Base-by-base conservation (phyloP, 345 rosid species). In the Ricinus communis region DNA sequence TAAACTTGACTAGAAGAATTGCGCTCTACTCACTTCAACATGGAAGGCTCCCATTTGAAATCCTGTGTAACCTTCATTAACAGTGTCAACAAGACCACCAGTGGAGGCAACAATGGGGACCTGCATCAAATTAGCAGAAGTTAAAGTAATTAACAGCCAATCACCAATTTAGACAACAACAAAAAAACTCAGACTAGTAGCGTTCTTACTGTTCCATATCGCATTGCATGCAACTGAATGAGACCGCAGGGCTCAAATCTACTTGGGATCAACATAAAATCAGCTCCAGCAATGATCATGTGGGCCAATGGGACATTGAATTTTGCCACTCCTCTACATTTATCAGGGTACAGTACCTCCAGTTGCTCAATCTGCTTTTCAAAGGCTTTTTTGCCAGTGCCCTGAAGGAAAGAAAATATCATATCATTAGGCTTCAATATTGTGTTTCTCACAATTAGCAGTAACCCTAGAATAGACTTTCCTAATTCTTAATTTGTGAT, bases 201-300 rank as follows among this genome's bases (percentile, higher is more conserved):
- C 1, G 31, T 9, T 19, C 31, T 65, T 87, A 87, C 95, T n/a
- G 98, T 93, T 87, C 98, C 98, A 77, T 90, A 95, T 82, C 96
- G 85, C 99, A 92, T 92, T 31, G 99, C 96, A 24, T 95, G 99
- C 68, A 95, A 67, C 77, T 92, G 99, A 73, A 95, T 92, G 77
- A 95, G 97, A 79, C 99, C 99, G 18, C 99, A 95, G 1, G 99
- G 99, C 77, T 95, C 99, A 56, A 95, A 95, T 80, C 99, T 85
- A 71, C 99, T 95, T 0, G 97, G 96, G 71, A 91, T 45, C 75
- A 95, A 61, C 76, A 95, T 86, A 77, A 82, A 95, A 77, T 91
- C 97, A 66, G 97, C 95, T 40, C 98, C 97, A 57, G 96, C 91
- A 28, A 82, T 90, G 67, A 94, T 91, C 97, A 80, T 87, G 73